phyloP scores from a whole-genome alignment of 2,329 filamentous ascomycete genomes.

The Xylariaceae sp. region DNA sequence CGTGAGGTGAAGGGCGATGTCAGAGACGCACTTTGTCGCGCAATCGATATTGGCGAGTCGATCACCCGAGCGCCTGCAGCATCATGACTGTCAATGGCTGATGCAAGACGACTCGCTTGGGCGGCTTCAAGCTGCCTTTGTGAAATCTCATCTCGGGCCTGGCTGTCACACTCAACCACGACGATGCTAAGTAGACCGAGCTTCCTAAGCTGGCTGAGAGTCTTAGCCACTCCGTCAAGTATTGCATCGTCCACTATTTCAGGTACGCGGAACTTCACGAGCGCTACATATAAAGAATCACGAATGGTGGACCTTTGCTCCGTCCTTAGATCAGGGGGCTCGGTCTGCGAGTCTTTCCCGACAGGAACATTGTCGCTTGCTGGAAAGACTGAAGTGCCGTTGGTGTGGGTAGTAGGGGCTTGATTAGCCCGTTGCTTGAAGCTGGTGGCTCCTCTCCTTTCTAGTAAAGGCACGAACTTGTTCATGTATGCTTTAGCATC shows the following conservation, averaged over 20 bases:
- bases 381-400: slow-evolving; percentile 3
- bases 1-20: slow-evolving; percentile 33
- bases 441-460: slow-evolving; percentile 31
- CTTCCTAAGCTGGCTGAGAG: slow-evolving; percentile 75
- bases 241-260: slow-evolving; percentile 66
- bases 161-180: slow-evolving; percentile 66
- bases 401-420: slow-evolving; percentile 16
- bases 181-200: slow-evolving; percentile 80
- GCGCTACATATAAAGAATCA: slow-evolving; percentile 61
- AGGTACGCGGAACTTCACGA: slow-evolving; percentile 78
- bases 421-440: slow-evolving; percentile 28
- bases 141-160: slow-evolving; percentile 27
- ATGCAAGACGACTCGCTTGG: slow-evolving; percentile 70
- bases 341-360: not conserved
- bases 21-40: slow-evolving; percentile 17
- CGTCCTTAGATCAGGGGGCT: slow-evolving; percentile 1
- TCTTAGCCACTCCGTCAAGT: slow-evolving; percentile 73
- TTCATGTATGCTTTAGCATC: slow-evolving; percentile 90
- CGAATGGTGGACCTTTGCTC: slow-evolving; percentile 43
- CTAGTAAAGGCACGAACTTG: slow-evolving; percentile 59
- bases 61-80: slow-evolving; percentile 66
- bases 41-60: slow-evolving; percentile 49
- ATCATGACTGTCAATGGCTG: slow-evolving; percentile 67
- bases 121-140: slow-evolving; percentile 47
- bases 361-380: slow-evolving; percentile 2